Conservation (phyloP, 345 rosid genomes). For the Melaleuca alternifolia region DNA sequence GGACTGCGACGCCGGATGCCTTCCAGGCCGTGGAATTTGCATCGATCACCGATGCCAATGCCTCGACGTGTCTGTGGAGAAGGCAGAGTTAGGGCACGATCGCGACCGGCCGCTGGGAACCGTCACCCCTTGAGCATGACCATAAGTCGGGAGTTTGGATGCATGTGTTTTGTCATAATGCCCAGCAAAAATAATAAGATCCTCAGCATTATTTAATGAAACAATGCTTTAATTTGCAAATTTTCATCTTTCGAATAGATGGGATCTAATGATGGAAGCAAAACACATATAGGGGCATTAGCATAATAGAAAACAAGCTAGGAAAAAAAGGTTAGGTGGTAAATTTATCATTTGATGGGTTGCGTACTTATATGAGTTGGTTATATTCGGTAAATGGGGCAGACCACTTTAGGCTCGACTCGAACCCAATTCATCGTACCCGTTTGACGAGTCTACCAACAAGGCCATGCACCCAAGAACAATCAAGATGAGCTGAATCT, state of each 20-base stretch:
- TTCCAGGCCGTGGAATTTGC: neutral
- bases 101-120: neutral
- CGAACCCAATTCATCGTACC: too few species aligned
- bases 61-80: neutral
- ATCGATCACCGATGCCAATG: neutral
- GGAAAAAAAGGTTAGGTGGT: too few species aligned
- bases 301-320: too few species aligned
- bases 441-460: neutral
- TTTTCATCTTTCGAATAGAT: neutral
- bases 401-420: too few species aligned
- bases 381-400: too few species aligned
- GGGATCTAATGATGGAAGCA: neutral
- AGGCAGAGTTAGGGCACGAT: neutral
- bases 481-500: neutral
- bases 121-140: neutral
- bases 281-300: too few species aligned
- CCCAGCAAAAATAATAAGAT: neutral
- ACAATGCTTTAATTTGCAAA: neutral
- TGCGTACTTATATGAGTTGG: too few species aligned
- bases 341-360: too few species aligned
- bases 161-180: neutral
- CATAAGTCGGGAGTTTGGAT: neutral
- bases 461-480: neutral
- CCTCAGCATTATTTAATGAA: neutral
- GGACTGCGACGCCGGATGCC: neutral